Base-by-base conservation (phyloP, 306 rosid genomes). In the Vicia sativa region DNA sequence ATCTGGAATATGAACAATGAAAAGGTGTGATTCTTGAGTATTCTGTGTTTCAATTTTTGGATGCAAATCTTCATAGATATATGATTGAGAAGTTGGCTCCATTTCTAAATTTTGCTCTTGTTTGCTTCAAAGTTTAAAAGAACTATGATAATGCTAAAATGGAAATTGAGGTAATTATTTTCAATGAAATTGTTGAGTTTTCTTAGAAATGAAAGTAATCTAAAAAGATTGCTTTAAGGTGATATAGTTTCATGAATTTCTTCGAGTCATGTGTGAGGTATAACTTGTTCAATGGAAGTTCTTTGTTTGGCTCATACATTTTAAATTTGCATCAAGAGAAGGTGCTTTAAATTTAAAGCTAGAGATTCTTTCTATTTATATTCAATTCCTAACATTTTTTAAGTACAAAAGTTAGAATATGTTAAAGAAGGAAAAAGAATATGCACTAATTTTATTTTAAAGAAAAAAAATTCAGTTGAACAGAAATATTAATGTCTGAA, bases 271-370 rank as follows among this genome's bases (percentile, higher is more conserved):
- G 1, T 71, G 18, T 53, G 59, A 80, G 78, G 84, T 62, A 75
- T 75, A 71, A 53, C 84, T 75, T 75, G 35, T 75, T 18, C 37
- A 28, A 59, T 42, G 10, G 7, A 59, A 71, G 56, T 80, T 71
- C 78, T 67, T 70, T 75, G 78, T 70, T 79, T 74, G 70, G 15
- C n/a, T 70, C 70, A 74, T 48, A 74, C 83, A 65, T 67, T 66
- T 73, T 28, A 55, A 43, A 13, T 55, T 74, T 74, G 59, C 78
- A 31, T 9, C 9, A 18, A 28, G 72, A 43, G 3, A 23, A 23
- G 26, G 26, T 23, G 2, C 2, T 23, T 23, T 23, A 23, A 23
- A 23, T 23, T 23, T 23, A 1, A 23, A 23, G 26, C 26, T 23
- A 23, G 26, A 23, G 28, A 25, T 25, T 25, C 28, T 25, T 25